phyloP scores from a whole-genome alignment of 768 basidiomycete species.

The Xerocomus spinulosus region DNA sequence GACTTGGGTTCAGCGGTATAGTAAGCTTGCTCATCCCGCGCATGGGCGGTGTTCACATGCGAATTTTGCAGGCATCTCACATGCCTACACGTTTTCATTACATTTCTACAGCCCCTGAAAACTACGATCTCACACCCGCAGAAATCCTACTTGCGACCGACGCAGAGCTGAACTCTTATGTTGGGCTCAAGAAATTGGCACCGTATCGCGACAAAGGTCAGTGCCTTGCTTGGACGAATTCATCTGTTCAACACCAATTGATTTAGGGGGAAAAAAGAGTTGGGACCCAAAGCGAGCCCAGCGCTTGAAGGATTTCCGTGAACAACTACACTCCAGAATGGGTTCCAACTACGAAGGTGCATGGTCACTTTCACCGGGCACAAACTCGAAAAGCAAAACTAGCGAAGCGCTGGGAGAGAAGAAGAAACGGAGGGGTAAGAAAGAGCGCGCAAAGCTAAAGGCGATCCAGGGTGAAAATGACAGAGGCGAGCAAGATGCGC shows the following conservation, averaged over 20 bases:
- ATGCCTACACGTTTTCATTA: constrained; percentile 94
- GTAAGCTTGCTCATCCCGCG: constrained; percentile 42
- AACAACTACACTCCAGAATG: constrained; percentile 47
- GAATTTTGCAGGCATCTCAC: constrained; percentile 66
- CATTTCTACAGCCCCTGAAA: constrained; percentile 55
- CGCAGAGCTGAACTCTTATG: constrained; percentile 86
- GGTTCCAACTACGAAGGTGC: constrained; percentile 15
- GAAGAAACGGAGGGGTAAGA: constrained; percentile 69
- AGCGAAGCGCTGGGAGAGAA: constrained; percentile 19
- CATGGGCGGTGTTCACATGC: neutral
- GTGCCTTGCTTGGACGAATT: constrained; percentile 7
- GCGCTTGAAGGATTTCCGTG: constrained; percentile 69
- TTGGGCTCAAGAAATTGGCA: constrained; percentile 86
- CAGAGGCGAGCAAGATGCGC: constrained; percentile 1
- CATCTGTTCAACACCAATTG: neutral
- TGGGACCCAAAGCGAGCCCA: constrained; percentile 65
- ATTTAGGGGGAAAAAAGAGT: constrained; percentile 22
- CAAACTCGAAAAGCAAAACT: constrained; percentile 4
- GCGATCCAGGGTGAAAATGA: constrained; percentile 18
- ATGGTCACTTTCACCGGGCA: constrained; percentile 14
- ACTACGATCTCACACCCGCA: constrained; percentile 67
- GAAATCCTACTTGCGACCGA: constrained; percentile 93
- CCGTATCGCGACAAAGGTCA: constrained; percentile 65
- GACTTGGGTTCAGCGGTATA: constrained; percentile 91
- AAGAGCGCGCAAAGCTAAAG: constrained; percentile 57